Percentiles rank a stretch among this genome's conserved stretches.
phyloP scores from a whole-genome alignment of 495 filamentous ascomycete genomes.

The Hypoxylon trugodes region DNA sequence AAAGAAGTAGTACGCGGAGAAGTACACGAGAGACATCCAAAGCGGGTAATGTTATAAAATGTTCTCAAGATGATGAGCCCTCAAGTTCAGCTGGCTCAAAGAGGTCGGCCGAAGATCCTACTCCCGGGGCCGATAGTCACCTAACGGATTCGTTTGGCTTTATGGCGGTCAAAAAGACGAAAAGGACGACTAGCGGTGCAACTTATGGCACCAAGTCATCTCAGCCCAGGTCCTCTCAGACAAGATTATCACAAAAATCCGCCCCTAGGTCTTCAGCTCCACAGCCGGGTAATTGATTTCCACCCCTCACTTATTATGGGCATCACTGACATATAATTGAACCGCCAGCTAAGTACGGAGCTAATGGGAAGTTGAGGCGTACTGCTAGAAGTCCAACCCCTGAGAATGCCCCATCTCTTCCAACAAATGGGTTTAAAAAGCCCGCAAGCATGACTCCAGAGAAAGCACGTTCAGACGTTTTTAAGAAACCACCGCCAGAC shows the following conservation, averaged over 20 bases:
- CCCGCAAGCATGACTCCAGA: conserved; percentile 20
- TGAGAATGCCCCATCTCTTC: conserved; percentile 8
- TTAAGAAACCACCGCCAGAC: background rate
- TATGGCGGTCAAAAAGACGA: conserved; percentile 11
- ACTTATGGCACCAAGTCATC: conserved; percentile 24
- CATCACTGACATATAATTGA: conserved; percentile 7
- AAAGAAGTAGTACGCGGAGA: conserved; percentile 9
- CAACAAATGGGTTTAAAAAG: conserved; percentile 7
- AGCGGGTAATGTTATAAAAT: background rate
- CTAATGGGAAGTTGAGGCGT: background rate
- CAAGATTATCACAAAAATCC: conserved; percentile 23
- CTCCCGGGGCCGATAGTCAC: conserved; percentile 9
- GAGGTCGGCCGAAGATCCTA: conserved; percentile 29
- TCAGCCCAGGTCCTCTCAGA: conserved; percentile 26
- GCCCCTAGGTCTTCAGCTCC: conserved; percentile 12
- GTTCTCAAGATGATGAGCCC: conserved; percentile 14
- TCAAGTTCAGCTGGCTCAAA: conserved; percentile 40
- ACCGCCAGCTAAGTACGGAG: conserved; percentile 8
- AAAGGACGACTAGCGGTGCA: background rate
- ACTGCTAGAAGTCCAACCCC: background rate
- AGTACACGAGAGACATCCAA: background rate
- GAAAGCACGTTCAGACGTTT: background rate
- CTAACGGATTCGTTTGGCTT: conserved; percentile 8
- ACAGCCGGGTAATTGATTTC: conserved; percentile 5
- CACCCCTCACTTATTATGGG: background rate